Percentiles rank a stretch among this genome's conserved stretches.
These are phyloP conservation scores for Ophiocordyceps camponoti-floridani DNA, from an alignment of 2,329 filamentous ascomycete genomes.

Conservation along the genomic window DNA sequence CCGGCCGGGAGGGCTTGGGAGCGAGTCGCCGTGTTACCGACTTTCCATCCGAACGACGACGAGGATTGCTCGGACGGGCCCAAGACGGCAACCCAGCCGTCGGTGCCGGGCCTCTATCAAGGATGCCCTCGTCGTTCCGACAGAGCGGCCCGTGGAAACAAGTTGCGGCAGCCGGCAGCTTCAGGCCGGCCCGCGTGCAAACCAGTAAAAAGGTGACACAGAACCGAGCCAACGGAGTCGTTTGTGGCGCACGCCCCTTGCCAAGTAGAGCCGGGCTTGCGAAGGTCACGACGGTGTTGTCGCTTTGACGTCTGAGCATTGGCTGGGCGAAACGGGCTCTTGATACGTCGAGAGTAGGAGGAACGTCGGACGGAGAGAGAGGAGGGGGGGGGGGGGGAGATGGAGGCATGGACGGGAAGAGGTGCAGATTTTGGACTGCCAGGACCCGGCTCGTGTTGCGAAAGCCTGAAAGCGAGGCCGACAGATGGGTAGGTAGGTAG, in stretches of 20 bases:
- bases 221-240: constrained; percentile 1
- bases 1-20: not conserved
- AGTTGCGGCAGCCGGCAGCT: not conserved
- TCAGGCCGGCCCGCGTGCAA: constrained; percentile 1
- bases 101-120: not conserved
- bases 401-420: too few relatives aligned
- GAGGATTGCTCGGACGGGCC: not conserved
- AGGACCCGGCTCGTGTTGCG: too few relatives aligned
- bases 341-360: not conserved
- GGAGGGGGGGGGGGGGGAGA: not conserved
- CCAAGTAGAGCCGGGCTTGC: constrained; percentile 17
- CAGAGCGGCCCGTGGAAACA: constrained; percentile 2
- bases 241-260: constrained; percentile 5
- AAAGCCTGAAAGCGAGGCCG: too few relatives aligned
- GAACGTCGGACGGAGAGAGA: not conserved
- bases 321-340: not conserved
- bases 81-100: not conserved
- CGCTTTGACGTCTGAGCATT: not conserved
- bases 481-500: too few relatives aligned
- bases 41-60: not conserved
- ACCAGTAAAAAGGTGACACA: constrained; percentile 1
- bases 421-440: too few relatives aligned
- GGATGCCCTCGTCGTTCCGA: not conserved
- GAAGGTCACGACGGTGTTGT: constrained; percentile 1
- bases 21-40: not conserved